phyloP scores from a whole-genome alignment of 1,139 yeast genomes.

The Candida glucosophila region DNA sequence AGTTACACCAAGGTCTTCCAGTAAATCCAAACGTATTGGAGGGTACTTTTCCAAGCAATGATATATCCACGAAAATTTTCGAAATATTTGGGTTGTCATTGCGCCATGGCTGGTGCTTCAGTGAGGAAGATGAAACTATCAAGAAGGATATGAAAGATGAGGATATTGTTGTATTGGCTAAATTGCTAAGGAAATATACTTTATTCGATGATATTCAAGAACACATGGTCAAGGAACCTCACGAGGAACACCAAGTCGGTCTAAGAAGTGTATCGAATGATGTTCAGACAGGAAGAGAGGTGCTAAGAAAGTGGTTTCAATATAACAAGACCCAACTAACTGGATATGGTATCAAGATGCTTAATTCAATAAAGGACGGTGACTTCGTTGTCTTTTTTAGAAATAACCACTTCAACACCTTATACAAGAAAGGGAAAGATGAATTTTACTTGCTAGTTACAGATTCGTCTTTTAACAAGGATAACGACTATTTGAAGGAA shows the following conservation, averaged over 20 bases:
- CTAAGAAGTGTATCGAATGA: too few relatives aligned
- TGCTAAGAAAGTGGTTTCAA: slow-evolving; percentile 33
- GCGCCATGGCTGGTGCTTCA: slow-evolving; percentile 44
- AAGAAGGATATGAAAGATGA: too few relatives aligned
- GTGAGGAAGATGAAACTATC: slow-evolving; percentile 15
- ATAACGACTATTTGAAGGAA: slow-evolving; percentile 18
- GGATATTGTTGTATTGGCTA: slow-evolving; percentile 9
- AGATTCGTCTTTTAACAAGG: slow-evolving; percentile 51
- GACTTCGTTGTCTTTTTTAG: slow-evolving; percentile 63
- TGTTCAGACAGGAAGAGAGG: slow-evolving; percentile 9
- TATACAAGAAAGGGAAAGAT: slow-evolving; percentile 43
- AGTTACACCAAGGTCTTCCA: slow-evolving; percentile 61
- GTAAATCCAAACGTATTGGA: slow-evolving; percentile 61
- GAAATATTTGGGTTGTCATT: slow-evolving; percentile 30
- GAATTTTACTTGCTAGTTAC: slow-evolving; percentile 59
- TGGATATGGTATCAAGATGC: slow-evolving; percentile 42
- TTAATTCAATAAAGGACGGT: slow-evolving; percentile 34
- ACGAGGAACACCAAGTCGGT: slow-evolving; percentile 3
- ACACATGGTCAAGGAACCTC: slow-evolving; percentile 12
- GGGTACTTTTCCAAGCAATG: slow-evolving; percentile 47
- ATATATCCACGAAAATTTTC: slow-evolving; percentile 29
- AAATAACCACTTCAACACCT: slow-evolving; percentile 76
- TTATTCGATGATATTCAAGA: slow-evolving; percentile 42
- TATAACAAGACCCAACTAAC: slow-evolving; percentile 67
- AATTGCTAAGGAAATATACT: slow-evolving; percentile 18